Conservation (phyloP, 306 rosid genomes). For the barrel medic (Medicago truncatula) region DNA sequence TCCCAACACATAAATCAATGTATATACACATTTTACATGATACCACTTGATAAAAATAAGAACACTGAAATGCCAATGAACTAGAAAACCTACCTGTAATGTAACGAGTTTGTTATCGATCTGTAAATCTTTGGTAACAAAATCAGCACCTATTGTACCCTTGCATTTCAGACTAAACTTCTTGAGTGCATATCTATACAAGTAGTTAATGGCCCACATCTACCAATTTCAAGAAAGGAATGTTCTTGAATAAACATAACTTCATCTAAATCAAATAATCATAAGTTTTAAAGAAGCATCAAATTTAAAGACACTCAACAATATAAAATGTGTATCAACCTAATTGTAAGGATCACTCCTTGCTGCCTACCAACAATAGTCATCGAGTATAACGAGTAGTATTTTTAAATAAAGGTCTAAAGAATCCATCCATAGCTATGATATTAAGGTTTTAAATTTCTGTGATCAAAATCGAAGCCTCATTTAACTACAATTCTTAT, state of each 20-base stretch:
- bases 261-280: conserved; percentile 3
- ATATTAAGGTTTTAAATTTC: too few species aligned
- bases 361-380: neutral
- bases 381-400: neutral
- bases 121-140: conserved; percentile 92
- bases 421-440: neutral
- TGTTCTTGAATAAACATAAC: neutral
- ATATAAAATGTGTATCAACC: neutral
- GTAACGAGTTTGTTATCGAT: conserved; percentile 93
- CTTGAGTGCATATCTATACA: conserved; percentile 81
- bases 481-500: neutral
- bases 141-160: conserved; percentile 96
- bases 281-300: neutral
- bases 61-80: conserved; percentile 45
- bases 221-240: neutral
- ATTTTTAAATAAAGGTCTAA: neutral
- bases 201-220: conserved; percentile 51
- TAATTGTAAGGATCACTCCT: conserved; percentile 3
- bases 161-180: conserved; percentile 94
- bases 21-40: neutral
- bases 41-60: too few species aligned
- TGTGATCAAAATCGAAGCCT: neutral
- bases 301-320: neutral
- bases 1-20: neutral
- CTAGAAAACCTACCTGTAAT: conserved; percentile 72